A percentile compares a stretch with the other conserved stretches of the same genome.
phyloP scores from a whole-genome alignment of 176 grass and related monocot species.

The Cymbopogon citratus region DNA sequence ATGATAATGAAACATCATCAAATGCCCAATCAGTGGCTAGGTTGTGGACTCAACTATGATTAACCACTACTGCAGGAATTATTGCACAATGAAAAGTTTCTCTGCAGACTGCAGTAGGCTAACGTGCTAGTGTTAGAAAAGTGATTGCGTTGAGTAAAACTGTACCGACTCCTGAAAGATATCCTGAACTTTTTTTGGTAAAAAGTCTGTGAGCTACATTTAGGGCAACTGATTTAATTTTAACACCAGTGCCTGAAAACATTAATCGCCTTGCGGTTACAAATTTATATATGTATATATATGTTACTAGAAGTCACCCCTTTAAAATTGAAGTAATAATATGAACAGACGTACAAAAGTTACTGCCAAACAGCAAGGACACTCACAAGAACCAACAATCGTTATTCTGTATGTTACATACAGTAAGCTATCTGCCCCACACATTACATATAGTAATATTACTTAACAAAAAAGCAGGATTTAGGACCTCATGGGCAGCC shows the following conservation, averaged over 20 bases:
- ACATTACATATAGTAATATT: not conserved
- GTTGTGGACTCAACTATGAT: not conserved
- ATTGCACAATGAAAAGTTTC: not conserved
- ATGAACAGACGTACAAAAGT: not conserved
- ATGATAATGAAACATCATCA: not conserved
- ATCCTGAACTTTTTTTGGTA: not conserved
- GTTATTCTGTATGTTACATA: too few species aligned
- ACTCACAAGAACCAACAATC: not conserved
- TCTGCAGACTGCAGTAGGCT: not conserved
- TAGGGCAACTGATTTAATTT: not conserved
- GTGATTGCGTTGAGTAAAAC: not conserved
- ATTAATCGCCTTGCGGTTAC: not conserved
- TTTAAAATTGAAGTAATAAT: not conserved
- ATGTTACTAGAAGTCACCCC: not conserved
- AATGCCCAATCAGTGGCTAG: not conserved
- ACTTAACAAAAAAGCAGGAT: conserved; percentile 11
- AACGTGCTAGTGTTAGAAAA: not conserved
- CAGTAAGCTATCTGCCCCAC: not conserved
- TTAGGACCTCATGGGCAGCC: conserved; percentile 16
- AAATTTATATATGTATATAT: not conserved
- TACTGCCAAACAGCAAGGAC: not conserved
- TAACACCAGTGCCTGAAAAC: not conserved
- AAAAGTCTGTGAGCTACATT: not conserved
- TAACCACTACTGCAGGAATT: not conserved
- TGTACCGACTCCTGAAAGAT: not conserved